Percentiles rank a stretch among this genome's conserved stretches.
Evolutionary conservation across 2,329 filamentous ascomycete genomes (phyloP).

Genomic region (Neobulgaria alba): DNA sequence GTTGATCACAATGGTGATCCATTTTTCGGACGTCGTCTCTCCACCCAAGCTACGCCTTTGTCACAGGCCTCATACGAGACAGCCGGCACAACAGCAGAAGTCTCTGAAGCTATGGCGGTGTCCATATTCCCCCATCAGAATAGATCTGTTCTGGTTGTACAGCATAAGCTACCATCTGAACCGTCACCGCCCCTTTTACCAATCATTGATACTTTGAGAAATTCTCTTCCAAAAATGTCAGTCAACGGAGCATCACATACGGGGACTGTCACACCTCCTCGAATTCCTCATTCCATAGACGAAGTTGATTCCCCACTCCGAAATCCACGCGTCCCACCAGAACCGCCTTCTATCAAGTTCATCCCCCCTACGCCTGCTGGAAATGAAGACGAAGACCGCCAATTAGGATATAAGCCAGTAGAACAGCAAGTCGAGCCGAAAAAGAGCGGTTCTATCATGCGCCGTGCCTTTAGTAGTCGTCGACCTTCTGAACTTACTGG

Average conservation of each 20-base stretch:
- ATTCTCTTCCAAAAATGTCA: conserved; percentile 9
- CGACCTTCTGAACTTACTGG: conserved; percentile 43
- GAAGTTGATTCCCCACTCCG: conserved; percentile 53
- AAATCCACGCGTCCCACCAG: conserved; percentile 52
- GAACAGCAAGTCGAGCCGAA: conserved; percentile 12
- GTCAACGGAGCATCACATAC: conserved; percentile 32
- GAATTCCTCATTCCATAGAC: conserved; percentile 39
- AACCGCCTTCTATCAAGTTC: conserved; percentile 49
- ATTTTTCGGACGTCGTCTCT: conserved; percentile 43
- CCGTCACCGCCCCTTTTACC: conserved; percentile 5
- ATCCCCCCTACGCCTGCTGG: conserved; percentile 54
- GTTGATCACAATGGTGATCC: conserved; percentile 46
- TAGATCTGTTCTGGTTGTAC: conserved; percentile 51
- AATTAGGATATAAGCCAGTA: conserved; percentile 45
- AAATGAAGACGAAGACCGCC: conserved; percentile 41
- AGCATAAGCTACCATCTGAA: conserved; percentile 18
- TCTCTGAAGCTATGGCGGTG: conserved; percentile 54
- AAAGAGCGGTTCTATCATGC: conserved; percentile 43
- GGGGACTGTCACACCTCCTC: conserved; percentile 43
- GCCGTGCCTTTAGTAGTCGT: conserved; percentile 42
- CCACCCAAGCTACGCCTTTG: conserved; percentile 52
- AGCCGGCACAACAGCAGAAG: conserved; percentile 50
- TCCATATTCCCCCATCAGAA: conserved; percentile 58
- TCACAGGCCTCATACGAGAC: conserved; percentile 50
- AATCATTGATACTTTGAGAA: not conserved